A percentile compares a stretch with the other conserved stretches of the same genome.
phyloP scores from a whole-genome alignment of 495 filamentous ascomycete genomes.

The Penicillium cinerascens region DNA sequence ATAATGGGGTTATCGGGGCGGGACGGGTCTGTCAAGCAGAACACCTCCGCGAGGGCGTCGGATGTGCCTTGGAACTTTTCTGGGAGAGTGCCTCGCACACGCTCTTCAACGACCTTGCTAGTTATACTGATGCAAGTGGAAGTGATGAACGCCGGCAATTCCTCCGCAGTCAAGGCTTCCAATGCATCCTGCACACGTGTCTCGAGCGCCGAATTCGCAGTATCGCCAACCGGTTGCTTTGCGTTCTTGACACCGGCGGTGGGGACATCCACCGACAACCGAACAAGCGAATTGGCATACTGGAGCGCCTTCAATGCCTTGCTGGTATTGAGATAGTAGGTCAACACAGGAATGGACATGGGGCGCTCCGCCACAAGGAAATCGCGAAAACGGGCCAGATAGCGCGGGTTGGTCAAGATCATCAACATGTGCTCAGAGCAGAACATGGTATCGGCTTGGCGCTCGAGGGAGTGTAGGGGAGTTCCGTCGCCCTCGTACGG shows the following conservation, averaged over 20 bases:
- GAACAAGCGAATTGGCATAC: conserved; percentile 64
- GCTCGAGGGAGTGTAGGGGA: conserved; percentile 48
- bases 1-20: conserved; percentile 71
- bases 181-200: conserved; percentile 58
- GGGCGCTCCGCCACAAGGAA: conserved; percentile 71
- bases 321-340: conserved; percentile 60
- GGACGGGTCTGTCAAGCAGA: conserved; percentile 73
- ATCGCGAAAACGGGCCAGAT: conserved; percentile 58
- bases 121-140: conserved; percentile 32
- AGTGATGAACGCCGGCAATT: conserved; percentile 68
- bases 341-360: conserved; percentile 62
- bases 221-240: conserved; percentile 40
- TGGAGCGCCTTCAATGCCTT: conserved; percentile 65
- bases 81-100: conserved; percentile 30
- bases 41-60: conserved; percentile 70
- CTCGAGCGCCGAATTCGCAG: conserved; percentile 52
- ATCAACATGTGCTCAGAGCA: conserved; percentile 58
- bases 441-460: conserved; percentile 59
- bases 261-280: conserved; percentile 26
- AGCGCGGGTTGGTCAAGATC: conserved; percentile 59
- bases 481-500: conserved; percentile 20
- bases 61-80: conserved; percentile 50
- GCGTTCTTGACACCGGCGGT: conserved; percentile 44
- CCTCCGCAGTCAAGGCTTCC: conserved; percentile 56
- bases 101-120: conserved; percentile 32